Evolutionary conservation across 2,329 filamentous ascomycete species (phyloP).

Genomic region (Xylaria sp.): DNA sequence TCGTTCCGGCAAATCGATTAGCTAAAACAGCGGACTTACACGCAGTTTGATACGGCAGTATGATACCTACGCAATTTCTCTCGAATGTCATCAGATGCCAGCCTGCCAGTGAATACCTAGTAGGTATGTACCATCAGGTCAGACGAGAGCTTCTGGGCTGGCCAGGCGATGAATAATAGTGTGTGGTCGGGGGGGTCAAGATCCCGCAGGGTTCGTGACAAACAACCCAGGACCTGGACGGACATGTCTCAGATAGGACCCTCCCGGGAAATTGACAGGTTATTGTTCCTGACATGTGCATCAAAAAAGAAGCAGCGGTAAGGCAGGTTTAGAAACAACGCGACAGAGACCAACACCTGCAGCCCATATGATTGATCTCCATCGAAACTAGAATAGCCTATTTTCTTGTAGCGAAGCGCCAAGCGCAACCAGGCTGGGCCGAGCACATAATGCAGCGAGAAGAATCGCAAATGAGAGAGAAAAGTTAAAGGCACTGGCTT

Average conservation of each 20-base stretch:
- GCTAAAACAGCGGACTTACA: too few species aligned
- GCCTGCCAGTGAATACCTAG: too few species aligned
- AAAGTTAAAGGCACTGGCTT: too few species aligned
- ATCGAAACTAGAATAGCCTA: background rate
- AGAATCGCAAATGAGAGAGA: too few species aligned
- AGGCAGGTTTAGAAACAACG: constrained; percentile 2
- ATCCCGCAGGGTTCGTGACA: background rate
- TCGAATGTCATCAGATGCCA: background rate
- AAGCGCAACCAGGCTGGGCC: background rate
- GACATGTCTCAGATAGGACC: constrained; percentile 1
- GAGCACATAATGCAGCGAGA: background rate
- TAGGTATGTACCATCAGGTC: too few species aligned
- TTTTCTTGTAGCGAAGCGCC: too few species aligned
- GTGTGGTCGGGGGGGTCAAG: background rate
- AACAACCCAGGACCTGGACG: background rate
- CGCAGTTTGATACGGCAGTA: too few species aligned
- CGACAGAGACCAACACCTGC: too few species aligned
- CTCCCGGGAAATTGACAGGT: constrained; percentile 19
- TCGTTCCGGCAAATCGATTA: too few species aligned
- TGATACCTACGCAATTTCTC: too few species aligned
- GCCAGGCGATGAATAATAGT: background rate
- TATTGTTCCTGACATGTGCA: constrained; percentile 12
- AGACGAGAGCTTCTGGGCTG: background rate
- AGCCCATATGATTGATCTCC: background rate
- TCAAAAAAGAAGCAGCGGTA: constrained; percentile 2